Percentiles rank a stretch among this genome's conserved stretches.
phyloP scores from a whole-genome alignment of 2,329 filamentous ascomycete genomes.

The Tolypocladium ophioglossoides region DNA sequence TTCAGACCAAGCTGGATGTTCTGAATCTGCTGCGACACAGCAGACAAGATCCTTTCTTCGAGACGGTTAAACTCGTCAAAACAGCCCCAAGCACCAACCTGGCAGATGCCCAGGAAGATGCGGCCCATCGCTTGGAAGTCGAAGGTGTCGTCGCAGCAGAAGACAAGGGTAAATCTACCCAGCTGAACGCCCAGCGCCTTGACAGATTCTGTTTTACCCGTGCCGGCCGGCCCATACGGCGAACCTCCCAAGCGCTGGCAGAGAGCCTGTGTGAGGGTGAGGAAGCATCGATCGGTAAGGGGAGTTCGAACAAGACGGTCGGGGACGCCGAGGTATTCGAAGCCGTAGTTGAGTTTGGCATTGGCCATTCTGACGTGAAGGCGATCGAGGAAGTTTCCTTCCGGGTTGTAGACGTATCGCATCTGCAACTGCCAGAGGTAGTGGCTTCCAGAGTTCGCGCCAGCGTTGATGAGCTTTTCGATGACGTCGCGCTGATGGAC shows the following conservation, averaged over 20 bases:
- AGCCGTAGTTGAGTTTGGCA: constrained; percentile 88
- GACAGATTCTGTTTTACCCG: constrained; percentile 97
- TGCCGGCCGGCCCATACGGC: constrained; percentile 93
- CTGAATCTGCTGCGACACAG: constrained; percentile 97
- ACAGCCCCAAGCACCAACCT: constrained; percentile 98
- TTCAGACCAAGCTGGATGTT: constrained; percentile 96
- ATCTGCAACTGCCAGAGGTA: constrained; percentile 94
- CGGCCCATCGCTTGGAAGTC: constrained; percentile 99
- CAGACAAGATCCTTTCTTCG: constrained; percentile 93
- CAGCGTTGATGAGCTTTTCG: constrained; percentile 68
- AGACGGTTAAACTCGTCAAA: constrained; percentile 99
- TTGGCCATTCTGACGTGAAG: constrained; percentile 95
- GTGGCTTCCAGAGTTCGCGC: constrained; percentile 66
- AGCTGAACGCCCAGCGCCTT: constrained; percentile 95
- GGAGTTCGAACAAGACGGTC: constrained; percentile 95
- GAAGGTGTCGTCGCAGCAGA: constrained; percentile 99
- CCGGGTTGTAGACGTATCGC: constrained; percentile 81
- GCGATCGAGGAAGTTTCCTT: constrained; percentile 72
- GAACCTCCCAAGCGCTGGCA: constrained; percentile 94
- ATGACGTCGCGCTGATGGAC: constrained; percentile 95
- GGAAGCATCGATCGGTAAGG: constrained; percentile 94
- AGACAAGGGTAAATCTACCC: constrained; percentile 94
- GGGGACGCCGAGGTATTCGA: constrained; percentile 93
- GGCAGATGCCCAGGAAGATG: constrained; percentile 98
- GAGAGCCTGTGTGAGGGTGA: constrained; percentile 91